Base-by-base conservation (phyloP, 83 land plant species). In the Diphasiastrum complanatum region DNA sequence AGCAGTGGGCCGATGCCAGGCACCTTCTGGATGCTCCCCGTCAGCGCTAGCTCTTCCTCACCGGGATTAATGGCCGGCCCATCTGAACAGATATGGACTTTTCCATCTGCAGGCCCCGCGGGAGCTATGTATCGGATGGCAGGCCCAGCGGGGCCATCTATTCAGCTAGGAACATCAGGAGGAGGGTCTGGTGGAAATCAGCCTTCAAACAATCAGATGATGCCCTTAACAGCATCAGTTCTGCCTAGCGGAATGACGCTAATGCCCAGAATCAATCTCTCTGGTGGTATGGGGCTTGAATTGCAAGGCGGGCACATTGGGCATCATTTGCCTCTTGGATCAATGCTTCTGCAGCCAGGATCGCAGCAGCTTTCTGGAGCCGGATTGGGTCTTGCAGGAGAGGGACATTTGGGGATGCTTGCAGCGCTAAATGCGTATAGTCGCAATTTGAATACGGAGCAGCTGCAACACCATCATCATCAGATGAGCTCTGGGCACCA, bases 341-440 rank as follows among this genome's bases (percentile, higher is more conserved):
- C 70, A 28, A 67, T 67, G 70, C 31, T 67, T 26, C 65, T 67
- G 34, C 70, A 67, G 63, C 70, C 56, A n/a, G n/a, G n/a, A 46
- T 36, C 41, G 22, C 70, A 67, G 41, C 63, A 56, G 34, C 31
- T 65, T 33, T 46, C 68, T 8, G 61, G 55, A 43, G 37, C 61
- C 23, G 63, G 70, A 14, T 45, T 67, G 22, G 70, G 70, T 18
- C 36, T 58, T 28, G 70, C 63, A 12, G 51, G 66, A 2, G 70
- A 67, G 28, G 50, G 51, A 29, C 66, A 67, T 33, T 58, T 67
- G 30, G 70, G 70, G 28, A 67, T 67, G 70, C 45, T 67, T 26
- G 70, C 70, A 32, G 70, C 70, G 20, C 41, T 67, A 50, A 66
- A 66, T 56, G 70, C 70, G 24, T 67, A 67, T 46, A 67, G 40